Base-by-base conservation (phyloP, 2,329 filamentous ascomycete species). In the Aureobasidium sp. region DNA sequence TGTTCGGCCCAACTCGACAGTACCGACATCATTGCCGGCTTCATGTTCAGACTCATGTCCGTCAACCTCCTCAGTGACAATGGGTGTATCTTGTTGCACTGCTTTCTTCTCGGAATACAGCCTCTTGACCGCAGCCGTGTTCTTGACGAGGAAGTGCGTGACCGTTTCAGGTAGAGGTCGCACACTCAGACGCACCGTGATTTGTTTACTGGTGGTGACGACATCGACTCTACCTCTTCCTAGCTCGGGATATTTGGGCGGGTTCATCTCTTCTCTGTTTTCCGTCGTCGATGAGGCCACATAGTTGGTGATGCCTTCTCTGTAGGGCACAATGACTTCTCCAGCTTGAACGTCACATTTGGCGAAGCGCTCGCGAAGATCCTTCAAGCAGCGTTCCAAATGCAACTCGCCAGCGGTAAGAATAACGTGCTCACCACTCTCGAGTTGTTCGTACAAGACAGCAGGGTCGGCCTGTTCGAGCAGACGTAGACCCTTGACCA, bases 381-480 rank as follows among this genome's bases (percentile, higher is more conserved):
- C 94, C 59, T 94, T 96, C 63, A 99, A 75, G 72, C 94, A 99
- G 62, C 94, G 82, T 75, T 99, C 94, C 3, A 99, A 80, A 76
- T 99, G 94, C 67, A 99, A 73, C 74, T 99, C 94, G 60, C 94
- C 94, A 6, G 94, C 94, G 0, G 94, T 97, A 40, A 96, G 76
- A 24, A 99, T 85, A 45, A 99, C 94, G 73, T 99, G 94, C 75
- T 99, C 94, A 62, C 94, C 94, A 67, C 88, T 97, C 62, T 87
- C 83, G 58, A 97, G 87, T 56, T 96, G 90, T 72, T 97, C 92
- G 68, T 99, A 99, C 72, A 96, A 87, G 15, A 93, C 94, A 69
- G 94, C 97, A 0, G 94, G 93, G 69, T 99, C 94, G 68, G 91
- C 95, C 71, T 97, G 91, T 35, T 96, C 92, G 0, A 99, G 84